Base-by-base conservation (phyloP, 495 filamentous ascomycete genomes). In the Cudoniella acicularis region DNA sequence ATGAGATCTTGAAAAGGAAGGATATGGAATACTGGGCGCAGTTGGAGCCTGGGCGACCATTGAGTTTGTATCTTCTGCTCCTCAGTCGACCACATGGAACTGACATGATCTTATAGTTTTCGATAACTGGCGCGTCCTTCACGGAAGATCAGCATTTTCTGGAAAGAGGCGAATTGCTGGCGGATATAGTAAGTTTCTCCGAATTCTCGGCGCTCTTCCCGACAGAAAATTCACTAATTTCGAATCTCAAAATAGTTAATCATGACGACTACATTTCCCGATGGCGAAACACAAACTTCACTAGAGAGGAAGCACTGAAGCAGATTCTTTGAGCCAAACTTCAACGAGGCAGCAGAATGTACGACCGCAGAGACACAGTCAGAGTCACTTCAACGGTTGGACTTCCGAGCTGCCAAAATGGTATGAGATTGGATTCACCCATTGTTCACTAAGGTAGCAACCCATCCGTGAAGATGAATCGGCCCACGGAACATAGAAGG, bases 91-190 rank as follows among this genome's bases (percentile, higher is more conserved):
- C 1, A n/a, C 20, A 41, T 21, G 41, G 21, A 50, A 10, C 56
- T 63, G 21, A 60, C 30, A 23, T 41, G 8, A 16, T 41, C 9
- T 16, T 13, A 16, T 3, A 90, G 87, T 96, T 18, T 96, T 98
- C 69, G 90, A 98, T 70, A 97, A 98, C 67, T 97, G 92, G 92
- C 81, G 93, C 58, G 90, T 96, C 56, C 71, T 98, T 48, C 93
- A 98, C 71, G 93, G 91, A 2, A 77, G 93, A 61, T 81, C 82
- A 20, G 79, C 83, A 13, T 98, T 96, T 66, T 87, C 82, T 8
- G 93, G 93, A 17, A 87, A 87, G 65, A 77, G 93, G 63, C 85
- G 91, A 63, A 87, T 98, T 70, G 95, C 90, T 69, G 93, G 93
- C 59, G 93, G 80, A 17, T 96, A 96, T 68, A 86, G 88, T 92